Conservation (phyloP, 1,284 basidiomycete genomes). For the Sanghuangporus weigelae region DNA sequence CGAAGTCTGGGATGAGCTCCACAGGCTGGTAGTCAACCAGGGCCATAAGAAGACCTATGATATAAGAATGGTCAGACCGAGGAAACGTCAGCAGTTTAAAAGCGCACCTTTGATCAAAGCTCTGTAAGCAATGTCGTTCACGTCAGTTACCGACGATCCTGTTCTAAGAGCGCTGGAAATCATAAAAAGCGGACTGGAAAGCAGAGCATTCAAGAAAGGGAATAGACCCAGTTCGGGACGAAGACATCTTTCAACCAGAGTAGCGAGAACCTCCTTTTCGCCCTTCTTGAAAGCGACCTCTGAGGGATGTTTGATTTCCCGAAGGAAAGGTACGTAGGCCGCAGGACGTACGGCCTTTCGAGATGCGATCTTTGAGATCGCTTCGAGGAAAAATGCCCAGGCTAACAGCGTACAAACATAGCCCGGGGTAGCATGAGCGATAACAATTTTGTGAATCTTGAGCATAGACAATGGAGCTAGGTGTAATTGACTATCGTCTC, state of each 20-base stretch:
- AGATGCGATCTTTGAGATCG: constrained; percentile 11
- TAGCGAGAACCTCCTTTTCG: constrained; percentile 43
- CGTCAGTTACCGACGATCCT: constrained; percentile 65
- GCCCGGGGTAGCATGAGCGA: constrained; percentile 8
- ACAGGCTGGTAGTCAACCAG: constrained; percentile 70
- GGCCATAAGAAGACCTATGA: constrained; percentile 60
- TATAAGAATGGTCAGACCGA: constrained; percentile 15
- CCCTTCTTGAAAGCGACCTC: constrained; percentile 36
- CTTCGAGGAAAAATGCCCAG: constrained; percentile 17
- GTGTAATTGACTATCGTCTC: constrained; percentile 48
- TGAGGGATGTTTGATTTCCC: constrained; percentile 4
- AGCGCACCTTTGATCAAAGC: constrained; percentile 74
- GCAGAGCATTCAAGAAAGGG: constrained; percentile 44
- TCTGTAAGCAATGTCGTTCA: constrained; percentile 78
- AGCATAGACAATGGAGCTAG: constrained; percentile 50
- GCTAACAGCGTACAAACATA: constrained; percentile 18
- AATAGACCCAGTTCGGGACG: constrained; percentile 54
- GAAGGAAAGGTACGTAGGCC: constrained; percentile 1
- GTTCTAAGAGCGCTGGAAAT: constrained; percentile 61
- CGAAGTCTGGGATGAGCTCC: constrained; percentile 69
- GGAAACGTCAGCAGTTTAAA: neutral
- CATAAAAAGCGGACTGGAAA: constrained; percentile 73
- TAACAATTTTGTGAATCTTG: constrained; percentile 15
- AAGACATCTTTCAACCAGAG: constrained; percentile 53
- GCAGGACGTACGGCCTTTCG: constrained; percentile 6